These are phyloP conservation scores for Juglanconis oblonga DNA, from an alignment of 2,329 filamentous ascomycete genomes.

Conservation along the genomic window DNA sequence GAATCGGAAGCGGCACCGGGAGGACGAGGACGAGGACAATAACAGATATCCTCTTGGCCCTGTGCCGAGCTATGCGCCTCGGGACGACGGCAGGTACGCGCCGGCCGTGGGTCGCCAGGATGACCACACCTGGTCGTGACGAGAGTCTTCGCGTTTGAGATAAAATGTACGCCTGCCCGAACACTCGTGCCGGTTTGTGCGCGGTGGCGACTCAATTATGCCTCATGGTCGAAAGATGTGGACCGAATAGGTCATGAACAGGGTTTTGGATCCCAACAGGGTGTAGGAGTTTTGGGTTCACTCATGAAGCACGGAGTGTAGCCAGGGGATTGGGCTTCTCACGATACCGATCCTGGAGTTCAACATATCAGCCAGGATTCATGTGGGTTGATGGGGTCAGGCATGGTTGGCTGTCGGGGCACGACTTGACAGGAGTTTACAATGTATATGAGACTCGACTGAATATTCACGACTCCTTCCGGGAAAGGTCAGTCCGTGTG, in stretches of 20 bases:
- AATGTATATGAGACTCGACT: background rate
- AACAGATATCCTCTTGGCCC: constrained; percentile 6
- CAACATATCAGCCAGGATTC: background rate
- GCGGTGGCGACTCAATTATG: background rate
- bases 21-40: constrained; percentile 13
- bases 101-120: constrained; percentile 7
- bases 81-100: constrained; percentile 4
- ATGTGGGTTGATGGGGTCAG: background rate
- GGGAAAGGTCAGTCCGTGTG: too few species aligned
- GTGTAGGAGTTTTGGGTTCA: constrained; percentile 8
- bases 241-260: constrained; percentile 1
- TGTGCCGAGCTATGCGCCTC: constrained; percentile 11
- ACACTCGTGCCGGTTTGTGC: background rate
- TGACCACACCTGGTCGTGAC: background rate
- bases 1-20: constrained; percentile 12
- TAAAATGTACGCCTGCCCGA: background rate
- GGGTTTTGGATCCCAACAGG: constrained; percentile 2
- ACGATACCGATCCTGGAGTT: constrained; percentile 6
- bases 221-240: background rate
- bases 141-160: background rate
- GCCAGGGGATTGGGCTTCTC: constrained; percentile 16
- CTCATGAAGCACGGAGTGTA: constrained; percentile 7
- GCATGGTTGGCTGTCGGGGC: constrained; percentile 3
- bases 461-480: background rate
- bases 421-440: background rate